These are phyloP conservation scores for Spencermartinsiella europaea DNA, from an alignment of 805 yeast species.

Conservation along the genomic window DNA sequence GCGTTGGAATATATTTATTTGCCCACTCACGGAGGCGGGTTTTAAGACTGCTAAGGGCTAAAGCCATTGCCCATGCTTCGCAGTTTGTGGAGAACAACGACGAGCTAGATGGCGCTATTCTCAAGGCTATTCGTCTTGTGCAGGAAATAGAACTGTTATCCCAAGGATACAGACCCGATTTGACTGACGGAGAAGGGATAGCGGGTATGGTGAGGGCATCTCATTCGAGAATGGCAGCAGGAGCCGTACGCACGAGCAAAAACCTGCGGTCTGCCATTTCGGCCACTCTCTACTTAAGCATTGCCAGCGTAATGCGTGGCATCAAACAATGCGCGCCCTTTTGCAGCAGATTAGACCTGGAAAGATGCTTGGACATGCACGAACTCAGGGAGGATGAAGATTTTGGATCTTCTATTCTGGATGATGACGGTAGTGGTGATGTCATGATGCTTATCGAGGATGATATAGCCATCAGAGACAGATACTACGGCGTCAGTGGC, in stretches of 20 bases:
- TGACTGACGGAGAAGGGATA: slow-evolving; percentile 2
- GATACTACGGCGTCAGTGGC: slow-evolving; percentile 22
- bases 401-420: slow-evolving; percentile 4
- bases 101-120: slow-evolving; percentile 26
- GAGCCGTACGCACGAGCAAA: slow-evolving; percentile 19
- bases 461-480: slow-evolving; percentile 8
- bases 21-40: slow-evolving; percentile 31
- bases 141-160: slow-evolving; percentile 30
- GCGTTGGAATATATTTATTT: slow-evolving; percentile 27
- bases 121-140: slow-evolving; percentile 24
- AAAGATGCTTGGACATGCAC: slow-evolving; percentile 42
- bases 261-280: slow-evolving; percentile 32
- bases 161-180: slow-evolving; percentile 22
- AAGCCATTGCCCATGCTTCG: slow-evolving; percentile 25
- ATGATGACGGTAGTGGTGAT: slow-evolving; percentile 6
- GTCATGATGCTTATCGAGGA: slow-evolving; percentile 6
- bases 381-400: slow-evolving; percentile 30
- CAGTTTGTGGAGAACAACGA: slow-evolving; percentile 23
- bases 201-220: slow-evolving; percentile 11
- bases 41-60: slow-evolving; percentile 28
- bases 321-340: slow-evolving; percentile 28
- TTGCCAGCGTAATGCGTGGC: slow-evolving; percentile 30
- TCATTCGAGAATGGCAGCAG: slow-evolving; percentile 4
- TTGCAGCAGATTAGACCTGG: slow-evolving; percentile 33
- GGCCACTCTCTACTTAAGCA: slow-evolving; percentile 28